phyloP scores from a whole-genome alignment of 305 asterid genomes.

The Plantago coronopus region DNA sequence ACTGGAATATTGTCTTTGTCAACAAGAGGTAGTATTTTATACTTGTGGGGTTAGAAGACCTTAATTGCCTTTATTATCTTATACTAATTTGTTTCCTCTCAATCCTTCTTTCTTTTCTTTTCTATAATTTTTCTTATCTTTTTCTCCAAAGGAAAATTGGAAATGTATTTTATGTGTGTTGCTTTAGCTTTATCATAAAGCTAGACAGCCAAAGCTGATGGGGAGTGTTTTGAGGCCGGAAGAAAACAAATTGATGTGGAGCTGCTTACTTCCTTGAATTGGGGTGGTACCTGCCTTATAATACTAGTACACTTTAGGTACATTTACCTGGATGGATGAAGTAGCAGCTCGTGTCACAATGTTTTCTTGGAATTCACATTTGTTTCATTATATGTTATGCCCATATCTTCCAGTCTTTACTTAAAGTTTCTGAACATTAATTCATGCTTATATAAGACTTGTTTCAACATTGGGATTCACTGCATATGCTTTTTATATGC shows the following conservation, averaged over 20 bases:
- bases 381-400: too few species aligned
- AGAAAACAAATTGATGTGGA: slow-evolving; percentile 36
- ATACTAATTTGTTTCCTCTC: slow-evolving; percentile 21
- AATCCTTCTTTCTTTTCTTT: slow-evolving; percentile 20
- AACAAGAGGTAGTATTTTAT: slow-evolving; percentile 38
- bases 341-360: too few species aligned
- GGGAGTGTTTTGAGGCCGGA: slow-evolving; percentile 61
- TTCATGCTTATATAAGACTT: too few species aligned
- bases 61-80: neutral
- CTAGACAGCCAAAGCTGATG: slow-evolving; percentile 58
- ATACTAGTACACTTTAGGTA: slow-evolving; percentile 18
- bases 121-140: slow-evolving; percentile 17
- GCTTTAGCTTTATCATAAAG: slow-evolving; percentile 63
- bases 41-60: slow-evolving; percentile 37
- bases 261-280: slow-evolving; percentile 48
- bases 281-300: slow-evolving; percentile 23
- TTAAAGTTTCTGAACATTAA: too few species aligned
- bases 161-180: slow-evolving; percentile 33
- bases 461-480: too few species aligned
- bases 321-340: neutral
- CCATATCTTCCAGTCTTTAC: too few species aligned
- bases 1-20: slow-evolving; percentile 34
- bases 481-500: too few species aligned
- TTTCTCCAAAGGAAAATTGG: neutral
- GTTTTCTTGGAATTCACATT: too few species aligned